phyloP scores from a whole-genome alignment of 2,329 filamentous ascomycete genomes.

The Trichoderma lentiforme region DNA sequence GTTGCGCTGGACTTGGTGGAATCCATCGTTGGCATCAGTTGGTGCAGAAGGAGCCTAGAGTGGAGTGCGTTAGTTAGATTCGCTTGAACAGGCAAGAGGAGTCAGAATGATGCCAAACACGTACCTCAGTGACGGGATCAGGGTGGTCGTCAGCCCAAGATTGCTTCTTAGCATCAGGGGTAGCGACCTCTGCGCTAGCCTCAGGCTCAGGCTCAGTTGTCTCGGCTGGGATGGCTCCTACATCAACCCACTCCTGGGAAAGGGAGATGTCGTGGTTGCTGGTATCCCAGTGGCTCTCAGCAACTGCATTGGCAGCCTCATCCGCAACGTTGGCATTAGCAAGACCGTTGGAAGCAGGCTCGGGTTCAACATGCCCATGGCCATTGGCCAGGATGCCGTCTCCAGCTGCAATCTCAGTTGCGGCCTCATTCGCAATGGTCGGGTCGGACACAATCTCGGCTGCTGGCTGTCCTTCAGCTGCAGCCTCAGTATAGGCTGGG shows the following conservation, averaged over 20 bases:
- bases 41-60: constrained; percentile 36
- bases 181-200: constrained; percentile 39
- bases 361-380: constrained; percentile 35
- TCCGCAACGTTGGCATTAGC: constrained; percentile 52
- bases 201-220: constrained; percentile 65
- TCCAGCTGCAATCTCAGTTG: constrained; percentile 62
- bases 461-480: constrained; percentile 32
- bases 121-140: constrained; percentile 46
- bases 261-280: constrained; percentile 39
- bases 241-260: constrained; percentile 68
- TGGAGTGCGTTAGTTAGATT: constrained; percentile 2
- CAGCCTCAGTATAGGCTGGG: constrained; percentile 34
- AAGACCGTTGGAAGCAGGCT: constrained; percentile 39
- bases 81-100: neutral
- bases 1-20: constrained; percentile 67
- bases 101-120: constrained; percentile 20
- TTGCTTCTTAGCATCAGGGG: constrained; percentile 51
- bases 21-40: constrained; percentile 58
- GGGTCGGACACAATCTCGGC: constrained; percentile 54
- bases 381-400: constrained; percentile 42
- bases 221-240: constrained; percentile 64
- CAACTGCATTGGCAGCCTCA: constrained; percentile 57
- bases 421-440: constrained; percentile 62
- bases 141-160: constrained; percentile 83
- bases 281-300: constrained; percentile 63